Conservation (phyloP, 192 early-diverging fungal species). For the Helicostylum pulchrum region DNA sequence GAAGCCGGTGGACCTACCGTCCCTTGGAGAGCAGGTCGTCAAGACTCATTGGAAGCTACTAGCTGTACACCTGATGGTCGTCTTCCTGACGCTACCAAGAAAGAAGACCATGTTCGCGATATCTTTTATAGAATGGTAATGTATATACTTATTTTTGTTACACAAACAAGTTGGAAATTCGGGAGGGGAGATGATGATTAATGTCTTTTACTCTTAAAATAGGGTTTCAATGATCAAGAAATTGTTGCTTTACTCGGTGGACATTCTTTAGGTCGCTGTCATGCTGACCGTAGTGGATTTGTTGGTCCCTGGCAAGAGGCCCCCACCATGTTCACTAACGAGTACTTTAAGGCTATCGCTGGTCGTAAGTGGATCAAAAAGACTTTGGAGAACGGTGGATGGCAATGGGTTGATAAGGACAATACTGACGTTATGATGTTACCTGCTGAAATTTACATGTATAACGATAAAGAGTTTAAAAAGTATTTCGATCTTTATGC, state of each 20-base stretch:
- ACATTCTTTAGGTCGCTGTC: slow-evolving; percentile 76
- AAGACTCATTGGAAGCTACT: slow-evolving; percentile 38
- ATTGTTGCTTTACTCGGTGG: slow-evolving; percentile 75
- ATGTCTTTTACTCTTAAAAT: background rate
- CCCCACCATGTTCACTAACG: slow-evolving; percentile 88
- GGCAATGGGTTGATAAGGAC: slow-evolving; percentile 85
- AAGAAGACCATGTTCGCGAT: slow-evolving; percentile 67
- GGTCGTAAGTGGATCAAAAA: slow-evolving; percentile 79
- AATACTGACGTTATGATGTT: slow-evolving; percentile 60
- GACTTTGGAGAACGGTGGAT: slow-evolving; percentile 69
- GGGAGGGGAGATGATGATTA: background rate
- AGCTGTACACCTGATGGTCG: slow-evolving; percentile 69
- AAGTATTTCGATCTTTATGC: slow-evolving; percentile 83
- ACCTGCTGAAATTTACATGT: slow-evolving; percentile 54
- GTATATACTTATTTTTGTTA: too few species aligned
- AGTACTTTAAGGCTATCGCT: slow-evolving; percentile 79
- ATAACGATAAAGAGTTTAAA: slow-evolving; percentile 65
- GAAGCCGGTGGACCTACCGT: slow-evolving; percentile 72
- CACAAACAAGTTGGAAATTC: background rate
- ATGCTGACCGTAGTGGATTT: slow-evolving; percentile 69
- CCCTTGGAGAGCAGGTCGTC: slow-evolving; percentile 72
- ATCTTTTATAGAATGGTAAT: slow-evolving; percentile 76
- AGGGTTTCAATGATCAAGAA: slow-evolving; percentile 70
- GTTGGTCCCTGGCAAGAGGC: slow-evolving; percentile 88
- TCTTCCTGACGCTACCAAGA: slow-evolving; percentile 71